Base-by-base conservation (phyloP, 495 filamentous ascomycete species). In the Penicillium cinerascens region DNA sequence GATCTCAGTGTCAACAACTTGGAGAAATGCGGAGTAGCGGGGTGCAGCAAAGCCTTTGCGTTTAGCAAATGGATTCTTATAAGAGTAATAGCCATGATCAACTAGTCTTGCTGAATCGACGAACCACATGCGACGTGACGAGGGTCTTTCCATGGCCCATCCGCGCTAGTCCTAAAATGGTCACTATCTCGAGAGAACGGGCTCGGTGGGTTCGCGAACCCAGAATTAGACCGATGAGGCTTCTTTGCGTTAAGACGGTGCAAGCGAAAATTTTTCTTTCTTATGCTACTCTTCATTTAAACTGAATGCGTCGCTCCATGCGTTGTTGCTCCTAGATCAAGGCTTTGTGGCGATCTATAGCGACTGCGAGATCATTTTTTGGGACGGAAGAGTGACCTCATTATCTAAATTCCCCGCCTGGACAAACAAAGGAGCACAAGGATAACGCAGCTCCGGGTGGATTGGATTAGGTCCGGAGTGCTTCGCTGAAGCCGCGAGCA, bases 101-200 rank as follows among this genome's bases (percentile, higher is more conserved):
- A 41, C 52, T 47, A 33, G 42, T 42, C 35, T 10, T 10, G 39
- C 37, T 44, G 37, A 51, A 15, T 0, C 29, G 39, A 29, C 38
- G 35, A 51, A 44, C 56, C 49, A 59, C 27, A 37, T 39, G 41
- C 16, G 26, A 43, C 50, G 42, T 29, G 21, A 6, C 35, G 13
- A 40, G 15, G 22, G 7, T n/a, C n/a, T 29, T 33, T 52, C 10
- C 17, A 38, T 35, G 51, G 25, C 25, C 47, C 42, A 20, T 39
- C 45, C 17, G 35, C 54, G 54, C 63, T 66, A 66, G 50, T 59
- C 61, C 63, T 26, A 53, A 64, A 59, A 33, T 6, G 45, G 63
- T 55, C 11, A 64, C 44, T 64, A 29, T 54, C 55, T 55, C 47
- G 63, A 66, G 63, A 66, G 48, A n/a, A 29, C 33, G 37, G 39